phyloP scores from a whole-genome alignment of 2,329 filamentous ascomycete species.

The Venturia oleaginea region DNA sequence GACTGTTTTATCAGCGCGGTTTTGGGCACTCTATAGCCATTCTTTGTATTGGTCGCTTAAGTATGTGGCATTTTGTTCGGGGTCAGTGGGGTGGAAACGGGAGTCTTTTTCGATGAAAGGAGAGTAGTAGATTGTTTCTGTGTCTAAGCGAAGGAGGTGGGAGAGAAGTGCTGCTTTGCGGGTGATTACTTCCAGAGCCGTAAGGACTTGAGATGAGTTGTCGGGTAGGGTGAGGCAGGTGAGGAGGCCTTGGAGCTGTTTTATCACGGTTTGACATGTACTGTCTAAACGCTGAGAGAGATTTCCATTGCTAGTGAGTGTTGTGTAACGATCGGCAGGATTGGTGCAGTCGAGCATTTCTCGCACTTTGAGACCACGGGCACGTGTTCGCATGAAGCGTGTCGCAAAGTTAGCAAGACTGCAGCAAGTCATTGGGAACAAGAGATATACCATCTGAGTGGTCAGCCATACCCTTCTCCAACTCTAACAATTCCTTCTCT shows the following conservation, averaged over 20 bases:
- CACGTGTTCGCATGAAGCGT: slow-evolving; percentile 1
- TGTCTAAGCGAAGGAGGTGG: slow-evolving; percentile 1
- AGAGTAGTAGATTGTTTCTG: slow-evolving; percentile 4
- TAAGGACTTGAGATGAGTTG: background rate
- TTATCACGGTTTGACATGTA: background rate
- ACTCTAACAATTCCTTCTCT: background rate
- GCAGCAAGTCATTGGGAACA: background rate
- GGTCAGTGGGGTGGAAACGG: background rate
- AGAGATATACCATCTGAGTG: background rate
- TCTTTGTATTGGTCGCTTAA: background rate
- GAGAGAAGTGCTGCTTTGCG: slow-evolving; percentile 1
- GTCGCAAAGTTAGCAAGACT: background rate
- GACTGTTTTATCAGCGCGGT: background rate
- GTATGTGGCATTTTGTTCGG: background rate
- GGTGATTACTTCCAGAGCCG: background rate
- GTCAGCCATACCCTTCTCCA: background rate
- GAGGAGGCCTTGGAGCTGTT: background rate
- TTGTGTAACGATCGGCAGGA: background rate
- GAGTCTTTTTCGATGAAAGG: slow-evolving; percentile 3
- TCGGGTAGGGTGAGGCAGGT: background rate
- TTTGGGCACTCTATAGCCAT: background rate
- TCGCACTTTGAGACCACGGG: background rate
- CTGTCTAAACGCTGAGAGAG: background rate
- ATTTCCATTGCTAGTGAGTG: background rate
- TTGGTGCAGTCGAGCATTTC: background rate